These are phyloP conservation scores for Colletotrichum nymphaeae DNA, from an alignment of 2,329 filamentous ascomycete species.

Conservation along the genomic window DNA sequence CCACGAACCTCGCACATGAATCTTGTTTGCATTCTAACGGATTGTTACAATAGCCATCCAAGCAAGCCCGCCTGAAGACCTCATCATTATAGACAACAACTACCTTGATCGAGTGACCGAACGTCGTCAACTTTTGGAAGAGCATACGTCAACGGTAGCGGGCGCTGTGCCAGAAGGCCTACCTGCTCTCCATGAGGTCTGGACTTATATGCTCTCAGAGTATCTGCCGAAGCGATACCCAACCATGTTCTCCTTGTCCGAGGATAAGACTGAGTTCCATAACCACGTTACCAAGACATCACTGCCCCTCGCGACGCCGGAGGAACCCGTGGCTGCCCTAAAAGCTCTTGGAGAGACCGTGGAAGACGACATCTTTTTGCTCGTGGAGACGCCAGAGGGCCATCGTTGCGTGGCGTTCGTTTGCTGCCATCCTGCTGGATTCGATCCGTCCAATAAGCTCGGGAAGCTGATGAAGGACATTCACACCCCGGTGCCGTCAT, in stretches of 20 bases:
- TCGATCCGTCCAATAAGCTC: constrained; percentile 62
- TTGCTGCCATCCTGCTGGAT: constrained; percentile 64
- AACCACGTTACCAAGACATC: constrained; percentile 53
- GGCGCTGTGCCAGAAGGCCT: constrained; percentile 54
- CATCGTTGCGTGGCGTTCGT: constrained; percentile 60
- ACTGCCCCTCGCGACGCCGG: constrained; percentile 43
- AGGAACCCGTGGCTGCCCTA: constrained; percentile 49
- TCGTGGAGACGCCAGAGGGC: constrained; percentile 53
- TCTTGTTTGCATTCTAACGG: constrained; percentile 15
- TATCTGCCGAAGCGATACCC: constrained; percentile 64
- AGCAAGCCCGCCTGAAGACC: constrained; percentile 56
- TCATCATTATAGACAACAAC: constrained; percentile 64
- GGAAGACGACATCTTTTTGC: constrained; percentile 66
- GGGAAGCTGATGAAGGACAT: constrained; percentile 60
- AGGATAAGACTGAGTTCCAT: constrained; percentile 44
- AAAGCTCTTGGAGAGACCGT: constrained; percentile 59
- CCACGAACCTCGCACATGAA: constrained; percentile 7
- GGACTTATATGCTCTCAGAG: constrained; percentile 56
- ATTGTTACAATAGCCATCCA: constrained; percentile 50
- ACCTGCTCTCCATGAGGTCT: constrained; percentile 59
- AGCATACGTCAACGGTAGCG: constrained; percentile 53
- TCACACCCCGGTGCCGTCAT: constrained; percentile 64
- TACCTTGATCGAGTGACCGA: constrained; percentile 58
- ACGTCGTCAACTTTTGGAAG: constrained; percentile 51
- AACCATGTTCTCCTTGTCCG: constrained; percentile 55